These are phyloP conservation scores for Pholiota adiposa DNA, from an alignment of 1,284 basidiomycete genomes.

Conservation along the genomic window DNA sequence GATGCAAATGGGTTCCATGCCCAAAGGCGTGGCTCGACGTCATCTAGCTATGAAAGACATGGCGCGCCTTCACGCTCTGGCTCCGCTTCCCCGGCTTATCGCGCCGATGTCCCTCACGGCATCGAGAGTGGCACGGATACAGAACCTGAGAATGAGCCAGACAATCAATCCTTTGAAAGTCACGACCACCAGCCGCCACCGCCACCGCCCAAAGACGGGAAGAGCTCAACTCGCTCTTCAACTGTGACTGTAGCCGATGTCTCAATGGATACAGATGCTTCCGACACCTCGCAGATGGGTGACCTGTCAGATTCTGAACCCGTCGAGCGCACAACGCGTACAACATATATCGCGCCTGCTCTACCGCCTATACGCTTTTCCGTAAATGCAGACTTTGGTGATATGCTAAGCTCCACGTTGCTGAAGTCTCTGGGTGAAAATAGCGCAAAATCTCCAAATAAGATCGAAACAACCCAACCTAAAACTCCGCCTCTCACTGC, in stretches of 20 bases:
- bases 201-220: slow-evolving; percentile 55
- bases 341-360: slow-evolving; percentile 80
- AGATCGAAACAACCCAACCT: slow-evolving; percentile 28
- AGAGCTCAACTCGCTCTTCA: slow-evolving; percentile 15
- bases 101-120: slow-evolving; percentile 68
- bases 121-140: slow-evolving; percentile 78
- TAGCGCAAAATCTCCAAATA: slow-evolving; percentile 46
- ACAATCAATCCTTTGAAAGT: slow-evolving; percentile 29
- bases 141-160: slow-evolving; percentile 55
- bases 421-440: slow-evolving; percentile 45
- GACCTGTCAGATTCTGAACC: slow-evolving; percentile 45
- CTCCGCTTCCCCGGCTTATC: slow-evolving; percentile 60
- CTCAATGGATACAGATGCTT: slow-evolving; percentile 11
- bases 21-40: slow-evolving; percentile 27
- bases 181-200: slow-evolving; percentile 44
- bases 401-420: slow-evolving; percentile 61
- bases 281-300: slow-evolving; percentile 22
- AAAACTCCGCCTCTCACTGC: slow-evolving; percentile 40
- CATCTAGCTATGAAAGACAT: slow-evolving; percentile 26
- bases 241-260: slow-evolving; percentile 11
- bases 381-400: slow-evolving; percentile 81
- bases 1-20: slow-evolving; percentile 27
- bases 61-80: slow-evolving; percentile 36
- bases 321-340: slow-evolving; percentile 65
- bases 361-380: slow-evolving; percentile 84